These are phyloP conservation scores for Aspergillus sp. DNA, from an alignment of 2,329 filamentous ascomycete species.

Conservation along the genomic window DNA sequence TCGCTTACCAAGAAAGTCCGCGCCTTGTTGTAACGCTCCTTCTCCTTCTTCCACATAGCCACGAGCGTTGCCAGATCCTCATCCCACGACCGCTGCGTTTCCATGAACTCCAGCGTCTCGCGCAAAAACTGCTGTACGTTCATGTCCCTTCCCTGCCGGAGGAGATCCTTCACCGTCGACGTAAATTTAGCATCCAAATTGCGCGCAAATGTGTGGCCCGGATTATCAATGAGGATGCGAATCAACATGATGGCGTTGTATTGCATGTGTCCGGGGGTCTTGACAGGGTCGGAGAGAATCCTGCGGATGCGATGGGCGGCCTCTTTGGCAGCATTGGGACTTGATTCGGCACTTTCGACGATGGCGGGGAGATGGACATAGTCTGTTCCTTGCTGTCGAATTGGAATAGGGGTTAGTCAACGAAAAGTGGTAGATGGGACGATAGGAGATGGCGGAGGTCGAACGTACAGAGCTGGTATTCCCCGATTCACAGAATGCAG, in stretches of 20 bases:
- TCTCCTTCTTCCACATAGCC: constrained; percentile 86
- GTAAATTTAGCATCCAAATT: constrained; percentile 83
- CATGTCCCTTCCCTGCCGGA: constrained; percentile 63
- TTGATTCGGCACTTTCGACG: constrained; percentile 91
- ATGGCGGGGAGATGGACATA: constrained; percentile 88
- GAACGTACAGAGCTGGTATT: constrained; percentile 45
- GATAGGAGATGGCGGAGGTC: neutral
- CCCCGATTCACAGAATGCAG: constrained; percentile 72
- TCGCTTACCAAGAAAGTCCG: neutral
- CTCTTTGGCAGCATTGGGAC: constrained; percentile 73
- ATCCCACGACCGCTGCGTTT: constrained; percentile 65
- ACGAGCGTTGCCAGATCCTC: constrained; percentile 64
- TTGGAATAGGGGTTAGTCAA: neutral
- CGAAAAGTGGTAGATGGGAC: neutral
- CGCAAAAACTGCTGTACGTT: constrained; percentile 78
- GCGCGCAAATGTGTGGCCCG: constrained; percentile 81
- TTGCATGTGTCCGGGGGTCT: constrained; percentile 61
- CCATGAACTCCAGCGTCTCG: constrained; percentile 76
- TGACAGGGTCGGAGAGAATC: constrained; percentile 68
- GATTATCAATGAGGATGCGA: constrained; percentile 87
- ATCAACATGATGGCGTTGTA: constrained; percentile 97
- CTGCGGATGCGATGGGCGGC: constrained; percentile 76
- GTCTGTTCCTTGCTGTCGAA: constrained; percentile 64
- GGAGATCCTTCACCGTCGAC: constrained; percentile 64
- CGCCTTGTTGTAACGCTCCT: constrained; percentile 35